A percentile compares a stretch with the other conserved stretches of the same genome.
These are phyloP conservation scores for Calocybe gambosa DNA, from an alignment of 1,284 basidiomycete species.

Conservation along the genomic window DNA sequence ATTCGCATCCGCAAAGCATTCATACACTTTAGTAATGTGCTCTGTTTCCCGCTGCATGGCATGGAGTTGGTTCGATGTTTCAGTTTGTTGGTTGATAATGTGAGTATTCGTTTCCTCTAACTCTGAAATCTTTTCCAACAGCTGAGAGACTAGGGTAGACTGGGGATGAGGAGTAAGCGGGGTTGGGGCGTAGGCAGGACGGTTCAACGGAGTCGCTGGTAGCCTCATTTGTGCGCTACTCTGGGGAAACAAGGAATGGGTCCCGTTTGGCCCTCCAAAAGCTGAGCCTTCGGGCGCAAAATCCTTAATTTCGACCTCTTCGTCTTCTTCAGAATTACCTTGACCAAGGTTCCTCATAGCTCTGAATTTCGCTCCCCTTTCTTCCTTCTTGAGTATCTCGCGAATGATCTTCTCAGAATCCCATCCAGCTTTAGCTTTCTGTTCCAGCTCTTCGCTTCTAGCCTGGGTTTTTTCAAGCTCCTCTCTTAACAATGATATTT, in stretches of 20 bases:
- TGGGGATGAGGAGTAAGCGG: slow-evolving; percentile 29
- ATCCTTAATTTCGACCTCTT: slow-evolving; percentile 34
- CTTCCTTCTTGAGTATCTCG: slow-evolving; percentile 43
- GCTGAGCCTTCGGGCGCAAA: slow-evolving; percentile 56
- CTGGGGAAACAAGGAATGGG: slow-evolving; percentile 18
- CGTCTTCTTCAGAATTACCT: slow-evolving; percentile 19
- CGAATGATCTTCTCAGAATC: slow-evolving; percentile 37
- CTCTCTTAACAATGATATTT: slow-evolving; percentile 61
- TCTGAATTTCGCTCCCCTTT: slow-evolving; percentile 49
- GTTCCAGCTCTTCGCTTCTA: slow-evolving; percentile 63
- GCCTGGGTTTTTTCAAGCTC: slow-evolving; percentile 70
- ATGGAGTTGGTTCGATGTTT: slow-evolving; percentile 55
- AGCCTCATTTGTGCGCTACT: slow-evolving; percentile 12
- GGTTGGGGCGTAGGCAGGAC: slow-evolving; percentile 13
- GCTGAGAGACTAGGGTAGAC: slow-evolving; percentile 59
- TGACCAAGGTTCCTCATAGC: slow-evolving; percentile 32
- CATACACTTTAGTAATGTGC: slow-evolving; percentile 64
- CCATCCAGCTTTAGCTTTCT: slow-evolving; percentile 41
- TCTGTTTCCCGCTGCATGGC: slow-evolving; percentile 66
- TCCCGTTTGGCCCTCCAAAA: slow-evolving; percentile 26
- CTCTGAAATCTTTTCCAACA: slow-evolving; percentile 74
- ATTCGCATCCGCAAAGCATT: slow-evolving; percentile 57
- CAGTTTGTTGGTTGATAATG: slow-evolving; percentile 62
- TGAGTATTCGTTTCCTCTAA: slow-evolving; percentile 69
- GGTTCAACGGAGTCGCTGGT: slow-evolving; percentile 15